These are phyloP conservation scores for Chytriomyces confervae DNA, from an alignment of 192 early-diverging fungal genomes.

Conservation along the genomic window DNA sequence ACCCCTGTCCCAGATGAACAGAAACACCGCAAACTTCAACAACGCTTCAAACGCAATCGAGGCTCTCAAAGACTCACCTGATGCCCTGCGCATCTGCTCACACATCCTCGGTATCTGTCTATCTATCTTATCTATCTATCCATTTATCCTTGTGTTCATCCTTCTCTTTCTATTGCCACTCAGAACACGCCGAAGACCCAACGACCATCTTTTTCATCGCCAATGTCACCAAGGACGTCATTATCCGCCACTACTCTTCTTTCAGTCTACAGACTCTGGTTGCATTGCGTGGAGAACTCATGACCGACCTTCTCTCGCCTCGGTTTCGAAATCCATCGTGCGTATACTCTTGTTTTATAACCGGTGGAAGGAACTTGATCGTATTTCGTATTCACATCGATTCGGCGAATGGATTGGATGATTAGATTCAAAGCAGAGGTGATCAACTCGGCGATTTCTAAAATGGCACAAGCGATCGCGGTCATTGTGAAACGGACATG, in stretches of 20 bases:
- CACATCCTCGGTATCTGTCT: constrained; percentile 20
- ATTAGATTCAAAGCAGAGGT: background rate
- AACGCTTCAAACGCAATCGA: too few species aligned
- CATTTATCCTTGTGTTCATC: background rate
- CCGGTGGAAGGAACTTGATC: too few species aligned
- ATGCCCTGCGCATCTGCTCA: constrained; percentile 6
- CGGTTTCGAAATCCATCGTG: background rate
- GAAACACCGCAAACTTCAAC: too few species aligned
- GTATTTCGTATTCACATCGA: too few species aligned
- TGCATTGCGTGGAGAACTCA: constrained; percentile 19
- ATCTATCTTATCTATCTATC: too few species aligned
- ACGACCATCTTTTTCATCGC: constrained; percentile 27
- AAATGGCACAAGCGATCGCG: constrained; percentile 31
- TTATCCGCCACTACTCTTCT: constrained; percentile 23
- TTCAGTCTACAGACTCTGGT: background rate
- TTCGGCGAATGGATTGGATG: too few species aligned
- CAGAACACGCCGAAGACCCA: constrained; percentile 23
- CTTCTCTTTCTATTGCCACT: background rate
- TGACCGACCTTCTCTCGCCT: constrained; percentile 12
- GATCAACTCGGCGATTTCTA: constrained; percentile 5
- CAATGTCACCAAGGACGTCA: constrained; percentile 30
- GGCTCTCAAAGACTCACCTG: constrained; percentile 8
- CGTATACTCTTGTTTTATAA: too few species aligned
- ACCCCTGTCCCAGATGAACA: too few species aligned
- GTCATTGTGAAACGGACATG: constrained; percentile 32